Evolutionary conservation across 2,329 filamentous ascomycete genomes (phyloP).

Genomic region (Beauveria sp.): DNA sequence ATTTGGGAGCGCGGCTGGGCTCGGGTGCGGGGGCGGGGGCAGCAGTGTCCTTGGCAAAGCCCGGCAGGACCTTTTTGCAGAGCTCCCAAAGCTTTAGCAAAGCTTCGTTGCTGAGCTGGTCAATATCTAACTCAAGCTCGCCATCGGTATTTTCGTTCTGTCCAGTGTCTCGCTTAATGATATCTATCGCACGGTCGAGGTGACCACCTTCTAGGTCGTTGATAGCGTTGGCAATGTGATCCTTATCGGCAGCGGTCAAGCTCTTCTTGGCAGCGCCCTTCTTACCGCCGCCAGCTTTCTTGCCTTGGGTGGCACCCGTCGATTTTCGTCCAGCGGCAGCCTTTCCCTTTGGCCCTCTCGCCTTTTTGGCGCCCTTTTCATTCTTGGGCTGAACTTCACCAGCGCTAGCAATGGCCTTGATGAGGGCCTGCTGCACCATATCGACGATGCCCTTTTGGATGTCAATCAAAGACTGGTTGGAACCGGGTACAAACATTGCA

Average conservation of each 20-base stretch:
- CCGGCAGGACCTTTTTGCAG: constrained; percentile 34
- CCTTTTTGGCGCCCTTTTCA: constrained; percentile 52
- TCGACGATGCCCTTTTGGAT: constrained; percentile 55
- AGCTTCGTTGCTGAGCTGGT: constrained; percentile 48
- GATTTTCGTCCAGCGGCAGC: constrained; percentile 35
- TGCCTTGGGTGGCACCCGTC: constrained; percentile 27
- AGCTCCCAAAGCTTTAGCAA: constrained; percentile 43
- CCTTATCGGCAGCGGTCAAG: constrained; percentile 75
- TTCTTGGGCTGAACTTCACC: constrained; percentile 38
- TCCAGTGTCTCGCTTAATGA: constrained; percentile 81
- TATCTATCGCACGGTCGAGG: constrained; percentile 72
- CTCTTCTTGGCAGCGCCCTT: constrained; percentile 39
- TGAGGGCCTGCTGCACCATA: constrained; percentile 63
- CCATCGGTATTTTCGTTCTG: constrained; percentile 57
- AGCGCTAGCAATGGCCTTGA: constrained; percentile 62
- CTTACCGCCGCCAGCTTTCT: constrained; percentile 33
- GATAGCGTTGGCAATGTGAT: constrained; percentile 80
- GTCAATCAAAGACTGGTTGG: constrained; percentile 44
- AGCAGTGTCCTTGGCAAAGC: constrained; percentile 29
- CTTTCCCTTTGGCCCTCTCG: constrained; percentile 50
- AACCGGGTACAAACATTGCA: constrained; percentile 41
- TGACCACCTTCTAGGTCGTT: constrained; percentile 71
- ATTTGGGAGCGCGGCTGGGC: constrained; percentile 19
- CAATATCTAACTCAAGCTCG: constrained; percentile 53
- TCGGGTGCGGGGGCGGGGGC: constrained; percentile 23